A percentile compares a stretch with the other conserved stretches of the same genome.
Evolutionary conservation across 2,329 filamentous ascomycete species (phyloP).

Genomic region (Diaporthe australafricana): DNA sequence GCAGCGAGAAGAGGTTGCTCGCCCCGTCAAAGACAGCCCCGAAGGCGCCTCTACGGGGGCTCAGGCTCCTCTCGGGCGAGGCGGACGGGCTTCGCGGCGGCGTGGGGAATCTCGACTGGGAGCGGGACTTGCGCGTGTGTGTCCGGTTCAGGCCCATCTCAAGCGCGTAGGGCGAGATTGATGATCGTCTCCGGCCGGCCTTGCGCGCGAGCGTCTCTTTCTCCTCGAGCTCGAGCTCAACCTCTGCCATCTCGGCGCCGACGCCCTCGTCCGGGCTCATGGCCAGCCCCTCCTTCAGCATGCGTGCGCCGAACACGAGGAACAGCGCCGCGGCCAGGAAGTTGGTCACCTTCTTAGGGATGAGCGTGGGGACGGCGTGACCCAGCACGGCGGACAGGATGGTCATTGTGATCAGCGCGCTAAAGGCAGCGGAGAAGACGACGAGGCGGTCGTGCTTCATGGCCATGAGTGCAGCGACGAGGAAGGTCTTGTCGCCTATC

Average conservation of each 20-base stretch:
- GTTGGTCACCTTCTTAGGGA: slow-evolving; percentile 91
- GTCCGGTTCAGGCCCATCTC: slow-evolving; percentile 79
- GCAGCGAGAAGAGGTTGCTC: slow-evolving; percentile 85
- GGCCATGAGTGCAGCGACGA: slow-evolving; percentile 97
- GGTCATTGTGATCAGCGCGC: slow-evolving; percentile 93
- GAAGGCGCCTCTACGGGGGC: slow-evolving; percentile 55
- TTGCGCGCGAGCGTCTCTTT: slow-evolving; percentile 84
- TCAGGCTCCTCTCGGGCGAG: slow-evolving; percentile 74
- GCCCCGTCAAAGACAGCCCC: slow-evolving; percentile 70
- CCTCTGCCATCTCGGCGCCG: slow-evolving; percentile 97
- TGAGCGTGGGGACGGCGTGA: slow-evolving; percentile 88
- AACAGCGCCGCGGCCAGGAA: slow-evolving; percentile 88
- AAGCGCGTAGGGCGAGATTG: slow-evolving; percentile 79
- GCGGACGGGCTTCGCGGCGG: slow-evolving; percentile 83
- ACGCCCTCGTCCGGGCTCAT: slow-evolving; percentile 94
- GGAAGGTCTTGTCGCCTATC: slow-evolving; percentile 97
- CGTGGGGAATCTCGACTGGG: slow-evolving; percentile 81
- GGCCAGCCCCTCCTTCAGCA: slow-evolving; percentile 86
- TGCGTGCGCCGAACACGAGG: slow-evolving; percentile 86
- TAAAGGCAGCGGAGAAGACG: slow-evolving; percentile 95
- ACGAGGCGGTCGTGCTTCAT: slow-evolving; percentile 97
- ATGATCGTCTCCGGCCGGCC: slow-evolving; percentile 73
- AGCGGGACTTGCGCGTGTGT: slow-evolving; percentile 72
- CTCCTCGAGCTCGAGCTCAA: slow-evolving; percentile 92
- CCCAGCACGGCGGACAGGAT: slow-evolving; percentile 92